Conservation (phyloP, 2,329 filamentous ascomycete species). For the Diaporthe australafricana region DNA sequence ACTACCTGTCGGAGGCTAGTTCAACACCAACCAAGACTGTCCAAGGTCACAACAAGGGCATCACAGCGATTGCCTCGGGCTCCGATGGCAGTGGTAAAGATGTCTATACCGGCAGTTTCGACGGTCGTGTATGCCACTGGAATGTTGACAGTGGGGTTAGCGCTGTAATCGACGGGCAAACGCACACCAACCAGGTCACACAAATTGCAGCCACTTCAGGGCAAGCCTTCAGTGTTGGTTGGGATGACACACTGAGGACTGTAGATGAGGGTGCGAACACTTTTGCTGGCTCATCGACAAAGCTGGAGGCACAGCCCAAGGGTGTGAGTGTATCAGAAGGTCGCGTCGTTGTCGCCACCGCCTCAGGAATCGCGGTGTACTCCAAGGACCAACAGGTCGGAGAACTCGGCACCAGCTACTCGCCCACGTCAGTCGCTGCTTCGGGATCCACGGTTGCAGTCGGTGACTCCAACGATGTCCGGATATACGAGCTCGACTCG, state of each 20-base stretch:
- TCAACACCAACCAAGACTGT: conserved; percentile 77
- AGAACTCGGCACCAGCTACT: conserved; percentile 69
- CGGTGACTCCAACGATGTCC: conserved; percentile 76
- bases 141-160: conserved; percentile 78
- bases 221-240: conserved; percentile 86
- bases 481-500: conserved; percentile 75
- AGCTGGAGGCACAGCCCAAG: conserved; percentile 84
- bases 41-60: conserved; percentile 90
- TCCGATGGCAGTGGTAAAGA: conserved; percentile 69
- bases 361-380: conserved; percentile 64
- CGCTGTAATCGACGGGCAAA: conserved; percentile 79
- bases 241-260: conserved; percentile 91
- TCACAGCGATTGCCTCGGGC: conserved; percentile 78
- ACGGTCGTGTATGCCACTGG: conserved; percentile 89
- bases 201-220: conserved; percentile 74
- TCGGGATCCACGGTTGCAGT: conserved; percentile 77
- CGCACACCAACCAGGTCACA: conserved; percentile 87
- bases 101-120: conserved; percentile 91
- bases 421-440: conserved; percentile 79
- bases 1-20: conserved; percentile 83
- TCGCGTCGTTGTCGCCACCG: conserved; percentile 68
- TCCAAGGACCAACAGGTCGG: conserved; percentile 71
- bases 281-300: conserved; percentile 76
- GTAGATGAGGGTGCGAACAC: conserved; percentile 80
- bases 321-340: conserved; percentile 69